These are phyloP conservation scores for Candolleomyces eurysporus DNA, from an alignment of 768 basidiomycete species.

Conservation along the genomic window DNA sequence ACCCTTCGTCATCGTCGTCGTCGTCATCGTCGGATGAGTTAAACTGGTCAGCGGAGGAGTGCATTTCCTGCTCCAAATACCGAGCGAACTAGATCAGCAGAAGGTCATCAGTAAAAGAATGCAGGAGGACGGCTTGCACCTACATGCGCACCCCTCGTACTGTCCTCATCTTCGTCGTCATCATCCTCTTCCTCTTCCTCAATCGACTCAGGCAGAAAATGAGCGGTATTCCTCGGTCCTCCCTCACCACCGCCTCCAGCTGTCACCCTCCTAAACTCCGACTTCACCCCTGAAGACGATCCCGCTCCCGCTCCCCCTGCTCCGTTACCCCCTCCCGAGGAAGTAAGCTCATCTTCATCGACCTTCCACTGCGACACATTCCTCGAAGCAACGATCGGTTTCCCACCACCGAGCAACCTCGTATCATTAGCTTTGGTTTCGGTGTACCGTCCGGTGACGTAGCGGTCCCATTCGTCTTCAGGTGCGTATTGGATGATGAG, in stretches of 20 bases:
- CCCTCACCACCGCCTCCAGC: conserved; percentile 16
- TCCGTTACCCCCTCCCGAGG: conserved; percentile 11
- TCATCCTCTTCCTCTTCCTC: conserved; percentile 26
- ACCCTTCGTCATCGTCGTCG: conserved; percentile 78
- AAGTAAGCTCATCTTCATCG: conserved; percentile 55
- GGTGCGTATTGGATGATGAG: conserved; percentile 68
- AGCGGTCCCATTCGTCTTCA: conserved; percentile 82
- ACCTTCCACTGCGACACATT: conserved; percentile 56
- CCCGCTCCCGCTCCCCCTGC: conserved; percentile 13
- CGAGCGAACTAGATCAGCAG: conserved; percentile 61
- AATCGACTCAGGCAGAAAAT: conserved; percentile 35
- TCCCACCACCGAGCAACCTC: conserved; percentile 81
- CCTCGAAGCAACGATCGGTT: conserved; percentile 51
- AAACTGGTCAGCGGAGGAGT: conserved; percentile 53
- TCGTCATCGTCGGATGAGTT: conserved; percentile 47
- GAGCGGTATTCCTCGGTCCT: conserved; percentile 26
- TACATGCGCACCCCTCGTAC: conserved; percentile 40
- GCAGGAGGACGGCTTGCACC: conserved; percentile 16
- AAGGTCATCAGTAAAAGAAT: conserved; percentile 5
- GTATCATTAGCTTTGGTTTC: conserved; percentile 85
- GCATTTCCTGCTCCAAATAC: conserved; percentile 75
- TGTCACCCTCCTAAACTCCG: conserved; percentile 12
- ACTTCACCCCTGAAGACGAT: conserved; percentile 9
- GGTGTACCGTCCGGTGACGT: conserved; percentile 79
- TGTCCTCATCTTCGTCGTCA: conserved; percentile 41